Percentiles rank a stretch among this genome's conserved stretches.
Conservation (phyloP, 768 basidiomycete species). For the Mycena venus region DNA sequence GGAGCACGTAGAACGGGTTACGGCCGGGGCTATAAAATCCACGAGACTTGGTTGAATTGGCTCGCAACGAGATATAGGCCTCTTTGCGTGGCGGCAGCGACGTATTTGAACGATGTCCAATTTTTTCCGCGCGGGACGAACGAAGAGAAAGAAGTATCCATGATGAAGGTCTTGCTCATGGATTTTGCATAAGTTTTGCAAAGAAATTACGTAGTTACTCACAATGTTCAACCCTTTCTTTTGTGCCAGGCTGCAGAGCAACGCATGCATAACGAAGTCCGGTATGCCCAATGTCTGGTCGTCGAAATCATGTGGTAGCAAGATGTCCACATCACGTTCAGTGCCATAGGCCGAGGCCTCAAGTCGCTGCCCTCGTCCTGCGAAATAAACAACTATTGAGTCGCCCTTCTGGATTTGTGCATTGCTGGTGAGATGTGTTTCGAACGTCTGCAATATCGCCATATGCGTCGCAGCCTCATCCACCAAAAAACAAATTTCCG, state of each 20-base stretch:
- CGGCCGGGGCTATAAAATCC: not conserved
- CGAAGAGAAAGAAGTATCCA: not conserved
- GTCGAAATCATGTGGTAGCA: not conserved
- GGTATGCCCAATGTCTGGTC: not conserved
- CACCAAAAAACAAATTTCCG: not conserved
- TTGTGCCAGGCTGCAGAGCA: not conserved
- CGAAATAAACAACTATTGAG: not conserved
- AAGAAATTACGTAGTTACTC: not conserved
- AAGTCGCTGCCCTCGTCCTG: not conserved
- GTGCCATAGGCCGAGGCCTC: not conserved
- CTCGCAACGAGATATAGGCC: not conserved
- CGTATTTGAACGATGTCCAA: not conserved
- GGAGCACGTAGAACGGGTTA: not conserved
- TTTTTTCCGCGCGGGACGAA: not conserved
- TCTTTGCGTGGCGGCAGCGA: not conserved
- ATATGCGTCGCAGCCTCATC: not conserved
- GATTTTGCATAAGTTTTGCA: not conserved
- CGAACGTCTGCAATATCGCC: not conserved
- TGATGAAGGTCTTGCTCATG: not conserved
- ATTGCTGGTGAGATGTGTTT: not conserved
- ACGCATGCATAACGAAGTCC: not conserved
- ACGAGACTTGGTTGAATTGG: not conserved
- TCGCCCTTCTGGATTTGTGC: not conserved
- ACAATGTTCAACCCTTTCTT: slow-evolving; percentile 1
- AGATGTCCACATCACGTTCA: not conserved